phyloP scores from a whole-genome alignment of 2,329 filamentous ascomycete genomes.

The Thielaviopsis ethacetica region DNA sequence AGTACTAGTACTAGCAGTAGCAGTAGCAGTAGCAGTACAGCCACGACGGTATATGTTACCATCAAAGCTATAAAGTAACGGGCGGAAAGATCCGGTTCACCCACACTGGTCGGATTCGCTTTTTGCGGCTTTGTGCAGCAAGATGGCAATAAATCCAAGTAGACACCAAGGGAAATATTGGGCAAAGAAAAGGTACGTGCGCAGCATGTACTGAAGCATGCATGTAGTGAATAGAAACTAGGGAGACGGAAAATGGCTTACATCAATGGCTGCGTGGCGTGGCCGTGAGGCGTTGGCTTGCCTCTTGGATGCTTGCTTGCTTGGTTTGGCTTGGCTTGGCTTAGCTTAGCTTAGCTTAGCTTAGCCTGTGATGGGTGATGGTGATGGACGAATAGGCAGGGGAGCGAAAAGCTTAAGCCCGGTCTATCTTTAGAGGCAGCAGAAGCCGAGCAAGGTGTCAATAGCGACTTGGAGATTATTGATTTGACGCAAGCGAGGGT shows the following conservation, averaged over 20 bases:
- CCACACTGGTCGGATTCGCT: background rate
- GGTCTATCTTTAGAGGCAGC: background rate
- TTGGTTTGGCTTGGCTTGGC: too few relatives aligned
- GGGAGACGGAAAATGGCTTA: background rate
- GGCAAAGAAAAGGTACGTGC: background rate
- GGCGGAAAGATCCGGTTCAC: background rate
- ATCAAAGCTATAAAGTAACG: background rate
- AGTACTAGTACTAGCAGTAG: too few relatives aligned
- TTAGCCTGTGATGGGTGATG: too few relatives aligned
- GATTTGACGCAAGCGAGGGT: too few relatives aligned
- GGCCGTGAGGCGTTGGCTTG: background rate
- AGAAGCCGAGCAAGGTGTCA: background rate
- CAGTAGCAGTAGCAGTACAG: background rate
- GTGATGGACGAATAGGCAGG: too few relatives aligned
- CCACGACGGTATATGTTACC: background rate
- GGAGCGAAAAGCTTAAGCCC: too few relatives aligned
- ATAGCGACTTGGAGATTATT: too few relatives aligned
- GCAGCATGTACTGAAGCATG: background rate
- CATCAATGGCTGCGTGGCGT: background rate
- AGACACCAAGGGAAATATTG: background rate
- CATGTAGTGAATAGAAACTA: background rate
- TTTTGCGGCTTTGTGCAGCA: background rate
- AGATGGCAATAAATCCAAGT: background rate
- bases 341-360: too few relatives aligned
- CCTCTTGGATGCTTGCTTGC: background rate